These are phyloP conservation scores for Cucumis melo DNA, from an alignment of 306 rosid species.

Conservation along the genomic window DNA sequence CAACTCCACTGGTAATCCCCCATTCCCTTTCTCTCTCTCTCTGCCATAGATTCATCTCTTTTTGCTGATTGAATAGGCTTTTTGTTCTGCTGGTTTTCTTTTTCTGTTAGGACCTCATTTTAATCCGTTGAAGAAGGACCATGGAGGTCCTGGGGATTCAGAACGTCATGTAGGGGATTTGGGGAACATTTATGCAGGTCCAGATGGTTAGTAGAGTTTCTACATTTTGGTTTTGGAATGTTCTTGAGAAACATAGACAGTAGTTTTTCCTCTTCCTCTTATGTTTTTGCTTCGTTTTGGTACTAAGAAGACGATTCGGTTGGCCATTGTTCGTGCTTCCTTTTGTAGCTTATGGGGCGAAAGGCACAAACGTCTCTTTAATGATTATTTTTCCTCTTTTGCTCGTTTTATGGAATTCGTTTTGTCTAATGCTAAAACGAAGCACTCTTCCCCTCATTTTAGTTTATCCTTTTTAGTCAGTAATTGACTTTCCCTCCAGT, in stretches of 20 bases:
- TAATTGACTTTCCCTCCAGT: too few species aligned
- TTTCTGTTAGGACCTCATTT: slow-evolving; percentile 8
- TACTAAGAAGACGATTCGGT: too few species aligned
- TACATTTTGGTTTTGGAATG: not conserved
- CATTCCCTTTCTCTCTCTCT: not conserved
- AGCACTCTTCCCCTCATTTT: too few species aligned
- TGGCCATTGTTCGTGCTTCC: too few species aligned
- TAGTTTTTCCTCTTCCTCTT: not conserved
- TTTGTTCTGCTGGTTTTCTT: not conserved
- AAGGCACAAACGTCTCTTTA: too few species aligned
- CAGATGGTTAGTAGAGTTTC: slow-evolving; percentile 8
- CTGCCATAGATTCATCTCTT: not conserved
- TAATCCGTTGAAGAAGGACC: slow-evolving; percentile 11
- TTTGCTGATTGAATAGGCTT: not conserved
- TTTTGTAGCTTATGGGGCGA: too few species aligned
- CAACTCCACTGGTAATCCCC: slow-evolving; percentile 9
- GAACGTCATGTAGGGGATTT: slow-evolving; percentile 16
- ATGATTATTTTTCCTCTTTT: too few species aligned
- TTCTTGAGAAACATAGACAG: not conserved
- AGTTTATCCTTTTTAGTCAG: too few species aligned
- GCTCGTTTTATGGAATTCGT: too few species aligned
- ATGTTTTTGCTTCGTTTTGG: too few species aligned
- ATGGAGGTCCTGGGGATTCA: slow-evolving; percentile 8
- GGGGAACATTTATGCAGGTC: slow-evolving; percentile 8
- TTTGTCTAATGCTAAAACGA: too few species aligned